Percentiles rank a stretch among this genome's conserved stretches.
Evolutionary conservation across 2,329 filamentous ascomycete species (phyloP).

Genomic region (Periconia sp.): DNA sequence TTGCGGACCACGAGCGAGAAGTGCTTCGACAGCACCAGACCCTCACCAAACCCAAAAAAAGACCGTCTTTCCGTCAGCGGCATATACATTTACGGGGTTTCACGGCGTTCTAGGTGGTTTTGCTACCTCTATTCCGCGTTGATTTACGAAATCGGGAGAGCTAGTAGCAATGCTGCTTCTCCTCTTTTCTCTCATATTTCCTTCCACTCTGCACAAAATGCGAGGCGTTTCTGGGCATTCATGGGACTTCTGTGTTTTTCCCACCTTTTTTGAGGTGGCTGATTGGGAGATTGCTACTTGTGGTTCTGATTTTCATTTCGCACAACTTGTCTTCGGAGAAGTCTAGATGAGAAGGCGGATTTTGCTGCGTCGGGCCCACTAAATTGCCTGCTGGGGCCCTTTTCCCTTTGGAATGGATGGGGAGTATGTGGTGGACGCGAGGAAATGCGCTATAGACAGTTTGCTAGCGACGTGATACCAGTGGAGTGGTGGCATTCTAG

Average conservation of each 20-base stretch:
- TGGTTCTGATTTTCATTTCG: no score
- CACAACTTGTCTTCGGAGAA: no score
- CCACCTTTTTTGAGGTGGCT: no score
- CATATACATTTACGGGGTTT: conserved; percentile 13
- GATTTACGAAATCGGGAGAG: background rate
- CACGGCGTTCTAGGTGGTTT: conserved; percentile 4
- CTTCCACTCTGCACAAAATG: conserved; percentile 18
- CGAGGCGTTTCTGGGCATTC: conserved; percentile 11
- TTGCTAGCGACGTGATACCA: no score
- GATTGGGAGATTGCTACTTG: no score
- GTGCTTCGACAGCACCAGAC: conserved; percentile 12
- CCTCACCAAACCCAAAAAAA: conserved; percentile 8
- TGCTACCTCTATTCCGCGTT: conserved; percentile 4
- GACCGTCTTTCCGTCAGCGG: conserved; percentile 6
- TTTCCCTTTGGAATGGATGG: no score
- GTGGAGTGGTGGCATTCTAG: no score
- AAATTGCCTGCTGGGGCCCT: no score
- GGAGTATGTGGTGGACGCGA: no score
- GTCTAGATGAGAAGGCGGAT: no score
- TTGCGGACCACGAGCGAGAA: conserved; percentile 3
- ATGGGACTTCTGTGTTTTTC: conserved; percentile 3
- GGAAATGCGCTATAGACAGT: no score
- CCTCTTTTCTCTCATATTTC: background rate
- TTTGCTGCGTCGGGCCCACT: no score
- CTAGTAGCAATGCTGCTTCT: background rate